Percentiles rank a stretch among this genome's conserved stretches.
Evolutionary conservation across 192 early-diverging fungal species (phyloP).

Genomic region (Rhizoclosmatium globosum): DNA sequence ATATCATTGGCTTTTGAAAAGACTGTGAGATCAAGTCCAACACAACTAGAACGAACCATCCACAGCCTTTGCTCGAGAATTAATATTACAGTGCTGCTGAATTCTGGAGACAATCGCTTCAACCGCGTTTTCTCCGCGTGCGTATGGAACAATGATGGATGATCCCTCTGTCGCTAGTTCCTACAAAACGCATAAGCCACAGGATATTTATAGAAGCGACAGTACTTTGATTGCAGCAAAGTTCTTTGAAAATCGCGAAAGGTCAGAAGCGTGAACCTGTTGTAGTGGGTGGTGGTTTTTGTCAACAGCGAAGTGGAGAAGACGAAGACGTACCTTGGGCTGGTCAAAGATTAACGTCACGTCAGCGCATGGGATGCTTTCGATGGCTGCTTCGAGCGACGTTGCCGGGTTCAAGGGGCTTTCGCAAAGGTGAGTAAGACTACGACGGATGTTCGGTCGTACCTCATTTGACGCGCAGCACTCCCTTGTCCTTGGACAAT

Average conservation of each 20-base stretch:
- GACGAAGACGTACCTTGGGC: not conserved
- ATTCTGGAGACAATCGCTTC: not conserved
- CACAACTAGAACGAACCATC: not conserved
- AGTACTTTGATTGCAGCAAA: slow-evolving; percentile 20
- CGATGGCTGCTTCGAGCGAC: slow-evolving; percentile 10
- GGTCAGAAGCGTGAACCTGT: slow-evolving; percentile 23
- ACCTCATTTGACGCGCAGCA: not conserved
- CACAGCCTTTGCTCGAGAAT: not conserved
- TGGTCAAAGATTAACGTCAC: slow-evolving; percentile 18
- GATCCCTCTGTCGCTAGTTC: not conserved
- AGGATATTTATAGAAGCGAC: not conserved
- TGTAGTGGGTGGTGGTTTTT: not conserved
- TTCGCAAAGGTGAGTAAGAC: not conserved
- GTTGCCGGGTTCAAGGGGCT: not conserved
- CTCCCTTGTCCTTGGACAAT: slow-evolving; percentile 7
- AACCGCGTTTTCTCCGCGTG: not conserved
- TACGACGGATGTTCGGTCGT: not conserved
- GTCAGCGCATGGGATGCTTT: slow-evolving; percentile 3
- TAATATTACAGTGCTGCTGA: slow-evolving; percentile 3
- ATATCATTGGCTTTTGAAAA: not conserved
- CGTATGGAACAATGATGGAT: slow-evolving; percentile 17
- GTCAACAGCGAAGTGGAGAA: not conserved
- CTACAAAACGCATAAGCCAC: slow-evolving; percentile 1
- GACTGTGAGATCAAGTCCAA: not conserved
- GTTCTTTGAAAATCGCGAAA: slow-evolving; percentile 13